These are phyloP conservation scores for Mediolabrus comicus DNA, from an alignment of 108 stramenopile species.

Conservation along the genomic window DNA sequence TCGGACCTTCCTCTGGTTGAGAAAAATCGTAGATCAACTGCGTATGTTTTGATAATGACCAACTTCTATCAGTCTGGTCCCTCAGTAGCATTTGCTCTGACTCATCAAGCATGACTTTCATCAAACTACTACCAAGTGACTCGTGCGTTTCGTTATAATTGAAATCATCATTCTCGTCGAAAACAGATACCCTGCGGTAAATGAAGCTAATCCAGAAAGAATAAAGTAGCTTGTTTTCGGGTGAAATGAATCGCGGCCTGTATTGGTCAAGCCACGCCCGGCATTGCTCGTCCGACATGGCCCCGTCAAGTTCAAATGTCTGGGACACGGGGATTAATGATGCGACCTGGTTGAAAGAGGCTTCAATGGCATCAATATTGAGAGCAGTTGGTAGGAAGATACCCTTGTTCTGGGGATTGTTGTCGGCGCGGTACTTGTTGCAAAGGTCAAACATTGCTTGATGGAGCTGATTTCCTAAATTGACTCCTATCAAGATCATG, in stretches of 20 bases:
- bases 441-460: conserved; percentile 12
- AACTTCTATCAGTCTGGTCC: conserved; percentile 12
- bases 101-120: conserved; percentile 30
- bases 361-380: conserved; percentile 13
- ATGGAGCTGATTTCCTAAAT: background rate
- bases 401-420: conserved; percentile 10
- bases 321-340: conserved; percentile 21
- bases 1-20: conserved; percentile 1
- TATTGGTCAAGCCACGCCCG: conserved; percentile 5
- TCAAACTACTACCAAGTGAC: conserved; percentile 22
- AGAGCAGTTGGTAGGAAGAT: conserved; percentile 28
- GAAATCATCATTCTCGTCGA: conserved; percentile 27
- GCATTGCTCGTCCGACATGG: conserved; percentile 21
- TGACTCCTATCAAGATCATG: conserved; percentile 22
- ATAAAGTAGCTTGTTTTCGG: conserved; percentile 8
- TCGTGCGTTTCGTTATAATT: conserved; percentile 30
- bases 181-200: conserved; percentile 11
- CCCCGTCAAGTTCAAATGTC: conserved; percentile 33
- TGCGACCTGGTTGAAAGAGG: conserved; percentile 13
- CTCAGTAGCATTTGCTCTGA: conserved; percentile 8
- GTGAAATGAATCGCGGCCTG: conserved; percentile 11
- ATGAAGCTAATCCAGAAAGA: conserved; percentile 29
- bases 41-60: conserved; percentile 10
- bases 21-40: conserved; percentile 37
- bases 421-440: conserved; percentile 7